Evolutionary conservation across 371 early-diverging fungal species (phyloP).

Genomic region (Quaeritorhiza haematococci): DNA sequence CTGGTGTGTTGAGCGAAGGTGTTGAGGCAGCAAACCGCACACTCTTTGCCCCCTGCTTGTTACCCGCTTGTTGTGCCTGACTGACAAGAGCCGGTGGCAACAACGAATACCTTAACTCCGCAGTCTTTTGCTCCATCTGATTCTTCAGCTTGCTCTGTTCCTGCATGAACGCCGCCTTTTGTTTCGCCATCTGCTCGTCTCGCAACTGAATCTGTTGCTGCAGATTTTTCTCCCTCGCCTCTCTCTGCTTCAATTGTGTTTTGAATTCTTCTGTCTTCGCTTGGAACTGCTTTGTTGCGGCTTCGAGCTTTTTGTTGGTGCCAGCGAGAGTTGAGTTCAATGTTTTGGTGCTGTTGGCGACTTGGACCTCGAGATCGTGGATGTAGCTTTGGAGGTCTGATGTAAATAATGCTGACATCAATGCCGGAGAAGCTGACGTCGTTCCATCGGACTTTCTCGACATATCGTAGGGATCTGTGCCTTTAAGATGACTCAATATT

Average conservation of each 20-base stretch:
- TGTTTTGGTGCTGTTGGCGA: slow-evolving; percentile 4
- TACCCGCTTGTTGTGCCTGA: no score
- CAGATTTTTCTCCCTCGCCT: not conserved
- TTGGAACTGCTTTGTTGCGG: slow-evolving; percentile 9
- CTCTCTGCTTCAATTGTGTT: not conserved
- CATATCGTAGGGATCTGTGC: slow-evolving; percentile 1
- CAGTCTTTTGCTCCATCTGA: not conserved
- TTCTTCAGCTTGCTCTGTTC: not conserved
- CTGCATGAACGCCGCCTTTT: not conserved
- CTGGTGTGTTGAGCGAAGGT: not conserved
- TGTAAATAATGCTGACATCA: no score
- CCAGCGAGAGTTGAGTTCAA: not conserved
- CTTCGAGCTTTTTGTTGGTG: no score
- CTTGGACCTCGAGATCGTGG: slow-evolving; percentile 2
- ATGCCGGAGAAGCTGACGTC: no score
- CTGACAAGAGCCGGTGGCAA: no score
- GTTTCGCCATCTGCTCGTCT: not conserved
- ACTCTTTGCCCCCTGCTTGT: not conserved
- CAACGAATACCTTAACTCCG: not conserved
- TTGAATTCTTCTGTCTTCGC: no score
- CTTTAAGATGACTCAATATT: no score
- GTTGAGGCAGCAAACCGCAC: not conserved
- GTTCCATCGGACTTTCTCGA: not conserved
- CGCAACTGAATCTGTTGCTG: slow-evolving; percentile 5
- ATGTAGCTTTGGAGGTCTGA: slow-evolving; percentile 1